phyloP scores from a whole-genome alignment of 1,284 basidiomycete genomes.

The Ceratobasidium papillatum region DNA sequence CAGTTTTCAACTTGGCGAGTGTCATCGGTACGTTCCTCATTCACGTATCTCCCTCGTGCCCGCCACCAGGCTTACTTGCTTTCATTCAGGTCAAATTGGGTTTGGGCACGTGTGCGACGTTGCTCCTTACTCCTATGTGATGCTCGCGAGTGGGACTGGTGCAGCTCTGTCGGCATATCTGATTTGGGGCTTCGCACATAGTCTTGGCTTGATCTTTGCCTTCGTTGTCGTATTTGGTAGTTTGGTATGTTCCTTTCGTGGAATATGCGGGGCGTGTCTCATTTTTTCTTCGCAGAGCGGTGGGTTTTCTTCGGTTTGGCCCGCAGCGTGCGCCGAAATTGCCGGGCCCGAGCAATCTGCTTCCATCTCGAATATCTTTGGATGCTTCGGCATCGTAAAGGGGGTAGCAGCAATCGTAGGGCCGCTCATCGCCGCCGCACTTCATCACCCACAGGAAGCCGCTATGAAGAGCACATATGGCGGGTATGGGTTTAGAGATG shows the following conservation, averaged over 20 bases:
- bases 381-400: constrained; percentile 28
- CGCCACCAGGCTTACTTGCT: neutral
- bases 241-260: constrained; percentile 9
- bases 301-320: constrained; percentile 37
- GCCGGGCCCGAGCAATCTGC: constrained; percentile 32
- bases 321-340: constrained; percentile 31
- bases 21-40: constrained; percentile 26
- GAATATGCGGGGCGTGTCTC: neutral
- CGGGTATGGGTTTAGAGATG: constrained; percentile 36
- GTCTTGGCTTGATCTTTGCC: constrained; percentile 34
- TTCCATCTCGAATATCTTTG: constrained; percentile 21
- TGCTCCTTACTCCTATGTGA: constrained; percentile 36
- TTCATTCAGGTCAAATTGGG: constrained; percentile 39
- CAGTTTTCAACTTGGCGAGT: constrained; percentile 42
- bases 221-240: constrained; percentile 41
- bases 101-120: constrained; percentile 43
- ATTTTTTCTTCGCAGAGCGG: constrained; percentile 23
- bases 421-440: constrained; percentile 17
- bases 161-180: constrained; percentile 40
- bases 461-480: constrained; percentile 24
- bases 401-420: constrained; percentile 26
- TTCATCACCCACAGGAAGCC: constrained; percentile 21
- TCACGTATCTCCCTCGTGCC: neutral
- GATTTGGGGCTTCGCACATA: constrained; percentile 41
- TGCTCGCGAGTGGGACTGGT: constrained; percentile 32